Base-by-base conservation (phyloP, 176 grass and related monocot species). In the Phragmites australis region DNA sequence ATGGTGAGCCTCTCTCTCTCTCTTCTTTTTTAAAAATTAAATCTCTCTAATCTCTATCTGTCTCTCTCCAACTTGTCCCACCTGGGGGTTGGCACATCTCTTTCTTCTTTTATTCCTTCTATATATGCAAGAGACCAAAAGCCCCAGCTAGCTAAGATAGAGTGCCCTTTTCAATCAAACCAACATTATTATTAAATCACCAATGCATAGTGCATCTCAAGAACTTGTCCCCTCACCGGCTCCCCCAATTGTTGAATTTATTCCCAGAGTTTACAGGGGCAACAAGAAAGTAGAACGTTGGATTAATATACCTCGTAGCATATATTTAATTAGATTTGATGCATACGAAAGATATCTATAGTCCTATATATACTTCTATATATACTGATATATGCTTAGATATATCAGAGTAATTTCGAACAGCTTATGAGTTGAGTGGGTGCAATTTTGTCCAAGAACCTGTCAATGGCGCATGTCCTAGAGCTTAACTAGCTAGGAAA, bases 31-130 rank as follows among this genome's bases (percentile, higher is more conserved):
- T 37, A n/a, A n/a, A n/a, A n/a, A n/a, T n/a, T n/a, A 37, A 37
- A 37, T 37, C 34, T 37, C 40, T 30, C 14, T 50, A 8, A 8
- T 14, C 41, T 25, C 41, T 8, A 21, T 3, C 62, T 40, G 32
- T 37, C 17, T 39, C 18, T 65, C 62, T 65, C 12, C 45, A 39
- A 11, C 64, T 56, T 54, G 68, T 27, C 84, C 68, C 50, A 40
- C 55, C 51, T 47, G 55, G 55, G 32, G 22, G 83, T 85, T 72
- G 46, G 46, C 23, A 45, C 75, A 14, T 85, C 66, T 30, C 68
- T 85, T 85, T 72, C 66, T 63, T 79, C 45, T 79, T 79, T 79
- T 72, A 79, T 85, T 85, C 83, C 66, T 54, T 79, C 32, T 64
- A 19, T 70, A 40, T 12, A 79, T 72, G 75, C 66, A 85, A 70